These are phyloP conservation scores for Amauroascus verrucosus DNA, from an alignment of 2,329 filamentous ascomycete species.

Conservation along the genomic window DNA sequence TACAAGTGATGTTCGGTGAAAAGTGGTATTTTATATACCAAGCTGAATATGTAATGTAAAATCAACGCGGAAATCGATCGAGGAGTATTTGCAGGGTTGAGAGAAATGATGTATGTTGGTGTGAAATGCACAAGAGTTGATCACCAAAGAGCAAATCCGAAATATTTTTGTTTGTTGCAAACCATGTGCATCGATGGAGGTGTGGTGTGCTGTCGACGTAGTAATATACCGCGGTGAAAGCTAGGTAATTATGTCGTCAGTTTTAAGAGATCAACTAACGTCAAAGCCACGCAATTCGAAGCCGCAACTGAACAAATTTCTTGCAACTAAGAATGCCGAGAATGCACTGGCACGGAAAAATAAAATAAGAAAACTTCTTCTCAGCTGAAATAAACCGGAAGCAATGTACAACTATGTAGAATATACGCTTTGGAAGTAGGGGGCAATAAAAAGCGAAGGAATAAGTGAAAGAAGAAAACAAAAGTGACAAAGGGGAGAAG, in stretches of 20 bases:
- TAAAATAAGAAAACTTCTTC: conserved; percentile 10
- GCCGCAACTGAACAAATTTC: not conserved
- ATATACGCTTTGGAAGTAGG: not conserved
- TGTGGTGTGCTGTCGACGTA: not conserved
- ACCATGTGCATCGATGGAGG: conserved; percentile 23
- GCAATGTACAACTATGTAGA: conserved; percentile 3
- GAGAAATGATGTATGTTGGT: conserved; percentile 11
- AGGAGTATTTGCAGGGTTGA: conserved; percentile 9
- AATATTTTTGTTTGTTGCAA: conserved; percentile 23
- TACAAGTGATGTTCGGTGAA: conserved; percentile 14
- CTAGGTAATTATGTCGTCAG: conserved; percentile 7
- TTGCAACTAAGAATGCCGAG: no score
- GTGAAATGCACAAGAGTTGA: conserved; percentile 2
- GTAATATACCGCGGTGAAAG: conserved; percentile 7
- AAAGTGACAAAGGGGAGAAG: conserved; percentile 3
- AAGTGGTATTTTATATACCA: conserved; percentile 6
- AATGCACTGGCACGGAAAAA: conserved; percentile 6
- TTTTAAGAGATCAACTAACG: not conserved
- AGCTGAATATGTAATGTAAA: conserved; percentile 12
- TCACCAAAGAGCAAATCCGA: not conserved
- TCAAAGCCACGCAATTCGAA: not conserved
- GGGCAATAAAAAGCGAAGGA: conserved; percentile 16
- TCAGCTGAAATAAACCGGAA: not conserved
- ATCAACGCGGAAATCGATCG: conserved; percentile 2
- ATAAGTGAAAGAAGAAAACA: conserved; percentile 6